A percentile compares a stretch with the other conserved stretches of the same genome.
Evolutionary conservation across 768 basidiomycete genomes (phyloP).

Genomic region (Hydnomerulius pinastri): DNA sequence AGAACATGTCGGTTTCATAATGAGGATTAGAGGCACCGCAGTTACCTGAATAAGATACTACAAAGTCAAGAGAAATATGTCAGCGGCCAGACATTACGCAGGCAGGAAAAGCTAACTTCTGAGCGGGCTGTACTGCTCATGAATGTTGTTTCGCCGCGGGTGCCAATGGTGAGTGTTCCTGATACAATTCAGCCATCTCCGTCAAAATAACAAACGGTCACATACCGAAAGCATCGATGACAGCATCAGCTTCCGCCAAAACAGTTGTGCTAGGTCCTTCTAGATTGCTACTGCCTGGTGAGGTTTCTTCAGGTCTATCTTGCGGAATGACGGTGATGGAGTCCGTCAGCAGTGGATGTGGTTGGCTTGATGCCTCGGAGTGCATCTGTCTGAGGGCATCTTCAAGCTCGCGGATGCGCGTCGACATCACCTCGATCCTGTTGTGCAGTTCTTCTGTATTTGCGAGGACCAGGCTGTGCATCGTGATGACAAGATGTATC

Average conservation of each 20-base stretch:
- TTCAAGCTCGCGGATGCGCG: slow-evolving; percentile 65
- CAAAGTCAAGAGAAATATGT: background rate
- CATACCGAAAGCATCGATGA: slow-evolving; percentile 53
- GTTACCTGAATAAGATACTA: slow-evolving; percentile 62
- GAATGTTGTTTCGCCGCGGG: slow-evolving; percentile 55
- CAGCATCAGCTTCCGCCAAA: slow-evolving; percentile 41
- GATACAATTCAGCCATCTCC: background rate
- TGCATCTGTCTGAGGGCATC: slow-evolving; percentile 54
- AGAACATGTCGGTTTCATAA: background rate
- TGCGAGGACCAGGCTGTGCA: slow-evolving; percentile 56
- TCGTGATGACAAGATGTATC: background rate
- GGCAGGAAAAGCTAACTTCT: slow-evolving; percentile 48
- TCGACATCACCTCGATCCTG: slow-evolving; percentile 54
- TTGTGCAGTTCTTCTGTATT: slow-evolving; percentile 73
- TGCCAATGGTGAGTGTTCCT: slow-evolving; percentile 63
- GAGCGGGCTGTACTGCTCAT: slow-evolving; percentile 67
- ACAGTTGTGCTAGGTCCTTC: background rate
- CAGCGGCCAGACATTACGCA: background rate
- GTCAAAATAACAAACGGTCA: background rate
- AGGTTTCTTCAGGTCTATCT: slow-evolving; percentile 20
- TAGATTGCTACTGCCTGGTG: slow-evolving; percentile 11
- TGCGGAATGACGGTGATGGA: slow-evolving; percentile 29
- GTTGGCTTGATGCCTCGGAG: slow-evolving; percentile 45
- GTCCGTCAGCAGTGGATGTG: slow-evolving; percentile 49
- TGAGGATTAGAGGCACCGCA: background rate